A percentile compares a stretch with the other conserved stretches of the same genome.
Conservation (phyloP, 176 grass and related monocot species). For the Zizania latifolia region DNA sequence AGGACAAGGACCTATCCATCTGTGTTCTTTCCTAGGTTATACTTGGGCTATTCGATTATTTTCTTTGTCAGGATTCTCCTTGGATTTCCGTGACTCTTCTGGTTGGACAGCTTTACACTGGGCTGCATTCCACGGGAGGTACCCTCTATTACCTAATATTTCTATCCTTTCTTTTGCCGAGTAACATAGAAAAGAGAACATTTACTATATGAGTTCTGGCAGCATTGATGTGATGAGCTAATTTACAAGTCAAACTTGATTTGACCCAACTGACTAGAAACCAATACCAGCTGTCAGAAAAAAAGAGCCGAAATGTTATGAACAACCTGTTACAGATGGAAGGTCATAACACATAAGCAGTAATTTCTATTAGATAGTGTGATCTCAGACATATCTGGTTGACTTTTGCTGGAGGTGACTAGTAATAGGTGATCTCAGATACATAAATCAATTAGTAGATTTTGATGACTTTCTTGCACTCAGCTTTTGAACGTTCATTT, state of each 20-base stretch:
- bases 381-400: constrained; percentile 3
- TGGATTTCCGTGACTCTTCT: constrained; percentile 93
- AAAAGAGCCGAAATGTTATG: constrained; percentile 12
- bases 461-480: background rate
- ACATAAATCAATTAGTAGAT: background rate
- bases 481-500: constrained; percentile 22
- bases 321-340: constrained; percentile 10
- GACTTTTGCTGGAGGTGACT: background rate
- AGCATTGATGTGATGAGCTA: background rate
- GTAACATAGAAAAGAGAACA: constrained; percentile 17
- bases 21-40: constrained; percentile 90
- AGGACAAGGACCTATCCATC: constrained; percentile 90
- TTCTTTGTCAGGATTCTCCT: constrained; percentile 72
- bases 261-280: constrained; percentile 2
- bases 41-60: constrained; percentile 73
- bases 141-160: constrained; percentile 28
- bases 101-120: constrained; percentile 97
- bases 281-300: constrained; percentile 3
- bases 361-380: constrained; percentile 15
- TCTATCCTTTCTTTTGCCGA: constrained; percentile 6
- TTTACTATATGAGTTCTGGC: background rate
- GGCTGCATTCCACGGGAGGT: constrained; percentile 83
- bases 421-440: constrained; percentile 1
- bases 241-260: constrained; percentile 16
- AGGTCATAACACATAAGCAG: background rate